Conservation (phyloP, 306 rosid species). For the Bauhinia variegata region DNA sequence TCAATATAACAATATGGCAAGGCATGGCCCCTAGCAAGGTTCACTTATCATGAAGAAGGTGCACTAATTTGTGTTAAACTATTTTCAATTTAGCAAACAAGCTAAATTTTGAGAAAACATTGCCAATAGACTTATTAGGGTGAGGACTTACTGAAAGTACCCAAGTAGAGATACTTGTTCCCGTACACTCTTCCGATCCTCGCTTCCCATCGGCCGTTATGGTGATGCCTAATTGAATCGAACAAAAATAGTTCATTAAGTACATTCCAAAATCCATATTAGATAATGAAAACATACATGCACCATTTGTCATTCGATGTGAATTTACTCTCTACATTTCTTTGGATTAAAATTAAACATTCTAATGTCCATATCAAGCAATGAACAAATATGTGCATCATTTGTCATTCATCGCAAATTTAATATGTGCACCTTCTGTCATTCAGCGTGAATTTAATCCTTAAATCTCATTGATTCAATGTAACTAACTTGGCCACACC, state of each 20-base stretch:
- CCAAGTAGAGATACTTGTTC: constrained; percentile 91
- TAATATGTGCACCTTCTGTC: no score
- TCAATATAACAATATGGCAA: constrained; percentile 15
- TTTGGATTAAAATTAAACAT: no score
- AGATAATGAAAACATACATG: no score
- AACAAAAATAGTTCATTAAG: background rate
- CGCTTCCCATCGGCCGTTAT: constrained; percentile 99
- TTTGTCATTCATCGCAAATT: no score
- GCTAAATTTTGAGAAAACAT: background rate
- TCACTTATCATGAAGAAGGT: background rate
- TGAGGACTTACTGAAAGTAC: constrained; percentile 72
- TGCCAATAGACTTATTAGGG: background rate
- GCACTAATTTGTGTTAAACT: background rate
- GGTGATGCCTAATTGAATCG: constrained; percentile 72
- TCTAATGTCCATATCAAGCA: no score
- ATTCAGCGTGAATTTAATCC: no score
- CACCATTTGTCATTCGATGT: no score
- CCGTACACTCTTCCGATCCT: constrained; percentile 87
- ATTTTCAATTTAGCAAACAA: background rate
- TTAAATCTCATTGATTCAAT: no score
- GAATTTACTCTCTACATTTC: no score
- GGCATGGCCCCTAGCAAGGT: background rate
- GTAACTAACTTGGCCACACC: no score
- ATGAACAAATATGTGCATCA: no score
- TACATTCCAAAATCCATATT: background rate